Evolutionary conservation across 805 yeast species (phyloP).

Genomic region (Metschnikowia lochheadii): DNA sequence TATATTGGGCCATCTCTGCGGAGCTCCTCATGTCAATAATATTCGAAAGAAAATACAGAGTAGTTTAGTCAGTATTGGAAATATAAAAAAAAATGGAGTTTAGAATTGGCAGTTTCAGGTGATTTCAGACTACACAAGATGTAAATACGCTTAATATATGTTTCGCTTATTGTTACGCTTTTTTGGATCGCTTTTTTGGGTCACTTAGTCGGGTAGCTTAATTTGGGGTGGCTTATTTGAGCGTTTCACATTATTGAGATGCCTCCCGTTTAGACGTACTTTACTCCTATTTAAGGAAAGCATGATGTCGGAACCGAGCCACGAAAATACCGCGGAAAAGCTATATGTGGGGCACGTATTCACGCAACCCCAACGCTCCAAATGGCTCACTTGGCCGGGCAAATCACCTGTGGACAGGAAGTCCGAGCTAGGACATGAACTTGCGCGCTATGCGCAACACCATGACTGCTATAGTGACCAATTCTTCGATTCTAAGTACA

Average conservation of each 20-base stretch:
- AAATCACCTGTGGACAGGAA: background rate
- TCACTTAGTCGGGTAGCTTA: too few relatives aligned
- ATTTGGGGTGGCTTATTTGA: too few relatives aligned
- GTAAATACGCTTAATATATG: too few relatives aligned
- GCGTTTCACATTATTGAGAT: too few relatives aligned
- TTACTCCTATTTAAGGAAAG: too few relatives aligned
- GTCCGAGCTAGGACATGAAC: background rate
- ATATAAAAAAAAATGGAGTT: too few relatives aligned
- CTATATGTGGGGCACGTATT: background rate
- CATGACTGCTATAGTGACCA: background rate
- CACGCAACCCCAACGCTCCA: background rate
- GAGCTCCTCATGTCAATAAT: background rate
- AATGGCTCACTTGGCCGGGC: background rate
- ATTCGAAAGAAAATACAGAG: background rate
- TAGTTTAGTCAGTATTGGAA: too few relatives aligned
- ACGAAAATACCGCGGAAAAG: background rate
- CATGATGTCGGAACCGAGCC: background rate
- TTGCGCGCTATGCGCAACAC: background rate
- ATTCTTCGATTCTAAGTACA: background rate
- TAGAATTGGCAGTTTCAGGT: too few relatives aligned
- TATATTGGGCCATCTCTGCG: conserved; percentile 1
- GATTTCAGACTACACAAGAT: too few relatives aligned
- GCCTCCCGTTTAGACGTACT: too few relatives aligned
- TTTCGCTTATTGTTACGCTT: too few relatives aligned
- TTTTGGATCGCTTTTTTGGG: too few relatives aligned